These are phyloP conservation scores for Heterobasidion occidentale DNA, from an alignment of 1,284 basidiomycete species.

Conservation along the genomic window DNA sequence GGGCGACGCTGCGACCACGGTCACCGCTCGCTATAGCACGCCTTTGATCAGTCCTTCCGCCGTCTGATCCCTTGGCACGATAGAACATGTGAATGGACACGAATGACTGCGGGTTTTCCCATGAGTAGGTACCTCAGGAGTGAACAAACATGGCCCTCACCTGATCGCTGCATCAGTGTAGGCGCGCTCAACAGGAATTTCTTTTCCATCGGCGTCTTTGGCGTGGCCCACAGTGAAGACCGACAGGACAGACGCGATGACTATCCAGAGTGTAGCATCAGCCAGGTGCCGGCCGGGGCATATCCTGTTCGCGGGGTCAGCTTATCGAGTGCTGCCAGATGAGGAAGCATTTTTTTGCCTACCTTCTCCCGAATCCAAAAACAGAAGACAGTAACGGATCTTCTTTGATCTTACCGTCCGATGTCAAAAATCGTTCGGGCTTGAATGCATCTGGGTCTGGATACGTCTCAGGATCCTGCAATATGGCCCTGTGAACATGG, in stretches of 20 bases:
- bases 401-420: constrained; percentile 8
- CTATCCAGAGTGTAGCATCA: constrained; percentile 10
- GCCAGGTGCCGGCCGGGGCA: constrained; percentile 13
- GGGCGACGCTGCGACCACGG: too few species aligned
- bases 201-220: constrained; percentile 1
- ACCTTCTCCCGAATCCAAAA: constrained; percentile 11
- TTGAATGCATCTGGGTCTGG: constrained; percentile 17
- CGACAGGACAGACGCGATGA: constrained; percentile 2
- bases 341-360: neutral
- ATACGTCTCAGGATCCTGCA: constrained; percentile 19
- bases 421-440: constrained; percentile 19
- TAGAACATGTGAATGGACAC: neutral
- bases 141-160: neutral
- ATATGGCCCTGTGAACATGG: constrained; percentile 14
- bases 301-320: neutral
- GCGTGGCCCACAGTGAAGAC: constrained; percentile 3
- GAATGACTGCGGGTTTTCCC: neutral
- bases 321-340: neutral
- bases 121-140: neutral
- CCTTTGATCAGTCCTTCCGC: neutral
- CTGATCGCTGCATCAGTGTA: neutral
- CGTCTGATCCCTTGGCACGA: neutral
- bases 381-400: constrained; percentile 9
- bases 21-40: too few species aligned
- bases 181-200: neutral